These are phyloP conservation scores for Crepidotus variabilis DNA, from an alignment of 768 basidiomycete species.

Conservation along the genomic window DNA sequence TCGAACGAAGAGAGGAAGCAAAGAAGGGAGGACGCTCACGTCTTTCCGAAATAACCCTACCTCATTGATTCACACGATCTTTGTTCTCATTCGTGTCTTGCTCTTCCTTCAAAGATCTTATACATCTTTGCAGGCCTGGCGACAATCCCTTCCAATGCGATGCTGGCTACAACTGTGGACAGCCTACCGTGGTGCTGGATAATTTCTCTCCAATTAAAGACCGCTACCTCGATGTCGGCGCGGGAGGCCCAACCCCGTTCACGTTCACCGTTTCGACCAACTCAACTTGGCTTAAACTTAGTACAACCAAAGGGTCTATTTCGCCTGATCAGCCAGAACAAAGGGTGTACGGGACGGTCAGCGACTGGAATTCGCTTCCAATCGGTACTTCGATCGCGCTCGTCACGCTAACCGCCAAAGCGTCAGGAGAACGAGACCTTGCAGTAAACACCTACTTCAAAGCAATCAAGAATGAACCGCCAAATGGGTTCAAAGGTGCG, in stretches of 20 bases:
- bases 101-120: neutral
- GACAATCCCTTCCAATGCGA: slow-evolving; percentile 61
- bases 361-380: slow-evolving; percentile 51
- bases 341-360: slow-evolving; percentile 49
- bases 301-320: slow-evolving; percentile 44
- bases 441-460: slow-evolving; percentile 28
- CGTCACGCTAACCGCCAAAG: slow-evolving; percentile 45
- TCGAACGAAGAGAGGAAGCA: neutral
- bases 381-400: slow-evolving; percentile 32
- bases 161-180: slow-evolving; percentile 42
- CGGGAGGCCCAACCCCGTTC: slow-evolving; percentile 57
- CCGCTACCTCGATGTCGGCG: slow-evolving; percentile 58
- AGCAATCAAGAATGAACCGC: slow-evolving; percentile 34
- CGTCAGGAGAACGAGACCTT: slow-evolving; percentile 33
- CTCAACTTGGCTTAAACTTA: slow-evolving; percentile 50
- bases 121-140: slow-evolving; percentile 47
- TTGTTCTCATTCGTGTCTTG: neutral
- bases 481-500: slow-evolving; percentile 47
- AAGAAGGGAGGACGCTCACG: too few relatives aligned
- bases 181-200: slow-evolving; percentile 50
- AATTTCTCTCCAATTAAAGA: slow-evolving; percentile 50
- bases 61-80: neutral
- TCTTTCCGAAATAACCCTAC: too few relatives aligned
- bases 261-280: slow-evolving; percentile 48
- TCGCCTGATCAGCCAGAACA: slow-evolving; percentile 43